Percentiles rank a stretch among this genome's conserved stretches.
Evolutionary conservation across 1,139 yeast genomes (phyloP).

Genomic region (Wickerhamiella pararugosa): DNA sequence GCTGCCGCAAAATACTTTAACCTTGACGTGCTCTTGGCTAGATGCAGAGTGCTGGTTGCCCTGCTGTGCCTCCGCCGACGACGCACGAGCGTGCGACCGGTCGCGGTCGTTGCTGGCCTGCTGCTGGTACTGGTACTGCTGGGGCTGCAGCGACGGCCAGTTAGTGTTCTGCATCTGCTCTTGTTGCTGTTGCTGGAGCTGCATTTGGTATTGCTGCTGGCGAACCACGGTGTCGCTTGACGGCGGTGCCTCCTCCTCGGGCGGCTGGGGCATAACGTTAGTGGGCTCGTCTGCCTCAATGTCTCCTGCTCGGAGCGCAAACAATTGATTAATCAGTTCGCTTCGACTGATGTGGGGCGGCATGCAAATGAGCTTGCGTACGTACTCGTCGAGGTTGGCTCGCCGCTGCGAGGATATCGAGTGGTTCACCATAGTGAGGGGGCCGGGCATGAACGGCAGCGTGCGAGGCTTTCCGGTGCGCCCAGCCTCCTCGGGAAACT

Average conservation of each 20-base stretch:
- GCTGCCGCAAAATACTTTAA: slow-evolving; percentile 79
- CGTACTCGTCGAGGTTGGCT: slow-evolving; percentile 71
- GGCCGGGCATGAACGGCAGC: slow-evolving; percentile 93
- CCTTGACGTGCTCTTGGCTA: slow-evolving; percentile 33
- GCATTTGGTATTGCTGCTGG: slow-evolving; percentile 3
- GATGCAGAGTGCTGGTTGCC: slow-evolving; percentile 3
- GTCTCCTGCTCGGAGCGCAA: slow-evolving; percentile 57
- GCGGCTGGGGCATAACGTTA: slow-evolving; percentile 30
- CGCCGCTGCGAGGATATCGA: slow-evolving; percentile 73
- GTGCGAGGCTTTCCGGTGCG: slow-evolving; percentile 63
- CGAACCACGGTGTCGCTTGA: background rate
- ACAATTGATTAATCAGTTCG: slow-evolving; percentile 53
- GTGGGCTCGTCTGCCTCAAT: slow-evolving; percentile 29
- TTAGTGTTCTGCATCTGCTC: background rate
- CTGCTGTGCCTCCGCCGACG: slow-evolving; percentile 1
- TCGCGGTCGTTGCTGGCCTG: slow-evolving; percentile 25
- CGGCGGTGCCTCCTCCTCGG: slow-evolving; percentile 17
- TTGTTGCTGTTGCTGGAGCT: slow-evolving; percentile 4
- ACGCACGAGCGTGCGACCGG: slow-evolving; percentile 19
- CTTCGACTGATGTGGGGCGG: slow-evolving; percentile 62
- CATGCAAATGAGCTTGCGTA: slow-evolving; percentile 55
- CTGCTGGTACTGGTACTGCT: no score
- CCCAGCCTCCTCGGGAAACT: slow-evolving; percentile 89
- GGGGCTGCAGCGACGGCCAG: background rate
- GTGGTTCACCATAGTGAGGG: slow-evolving; percentile 82